A percentile compares a stretch with the other conserved stretches of the same genome.
phyloP scores from a whole-genome alignment of 805 yeast species.

The Yarrowia sp. region DNA sequence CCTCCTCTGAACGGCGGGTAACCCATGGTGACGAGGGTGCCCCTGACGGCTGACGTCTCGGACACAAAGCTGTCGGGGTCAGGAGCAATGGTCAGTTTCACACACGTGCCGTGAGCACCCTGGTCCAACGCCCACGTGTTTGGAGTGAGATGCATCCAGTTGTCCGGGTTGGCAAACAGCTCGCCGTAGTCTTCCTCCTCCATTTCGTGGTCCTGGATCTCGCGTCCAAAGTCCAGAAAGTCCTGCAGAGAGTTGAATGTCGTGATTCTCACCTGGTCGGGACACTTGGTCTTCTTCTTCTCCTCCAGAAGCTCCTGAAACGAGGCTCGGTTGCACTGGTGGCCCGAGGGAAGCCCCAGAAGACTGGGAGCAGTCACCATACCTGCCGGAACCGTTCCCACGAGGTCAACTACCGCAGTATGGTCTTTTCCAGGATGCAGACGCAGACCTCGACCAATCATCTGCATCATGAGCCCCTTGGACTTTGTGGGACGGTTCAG shows the following conservation, averaged over 20 bases:
- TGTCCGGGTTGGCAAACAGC: slow-evolving; percentile 27
- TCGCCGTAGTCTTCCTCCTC: slow-evolving; percentile 32
- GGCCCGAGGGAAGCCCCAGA: slow-evolving; percentile 47
- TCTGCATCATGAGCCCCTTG: slow-evolving; percentile 72
- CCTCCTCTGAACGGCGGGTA: not conserved
- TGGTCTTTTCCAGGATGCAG: slow-evolving; percentile 63
- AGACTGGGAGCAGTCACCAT: slow-evolving; percentile 64
- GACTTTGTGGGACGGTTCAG: slow-evolving; percentile 85
- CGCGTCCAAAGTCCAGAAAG: slow-evolving; percentile 24
- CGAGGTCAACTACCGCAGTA: slow-evolving; percentile 81
- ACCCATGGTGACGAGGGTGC: slow-evolving; percentile 23
- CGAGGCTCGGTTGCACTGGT: not conserved
- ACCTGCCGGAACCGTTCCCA: slow-evolving; percentile 60
- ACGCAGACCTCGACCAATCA: slow-evolving; percentile 91
- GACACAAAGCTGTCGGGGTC: not conserved
- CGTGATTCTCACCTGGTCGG: slow-evolving; percentile 8
- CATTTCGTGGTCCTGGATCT: slow-evolving; percentile 6
- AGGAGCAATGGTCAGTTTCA: slow-evolving; percentile 11
- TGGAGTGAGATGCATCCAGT: slow-evolving; percentile 32
- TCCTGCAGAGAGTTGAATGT: slow-evolving; percentile 20
- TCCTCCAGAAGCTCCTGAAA: slow-evolving; percentile 15
- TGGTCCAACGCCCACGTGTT: slow-evolving; percentile 19
- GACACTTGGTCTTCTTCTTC: slow-evolving; percentile 2
- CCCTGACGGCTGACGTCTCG: not conserved
- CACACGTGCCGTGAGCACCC: not conserved